phyloP scores from a whole-genome alignment of 163 green algal species.

The Scenedesmus sp. region DNA sequence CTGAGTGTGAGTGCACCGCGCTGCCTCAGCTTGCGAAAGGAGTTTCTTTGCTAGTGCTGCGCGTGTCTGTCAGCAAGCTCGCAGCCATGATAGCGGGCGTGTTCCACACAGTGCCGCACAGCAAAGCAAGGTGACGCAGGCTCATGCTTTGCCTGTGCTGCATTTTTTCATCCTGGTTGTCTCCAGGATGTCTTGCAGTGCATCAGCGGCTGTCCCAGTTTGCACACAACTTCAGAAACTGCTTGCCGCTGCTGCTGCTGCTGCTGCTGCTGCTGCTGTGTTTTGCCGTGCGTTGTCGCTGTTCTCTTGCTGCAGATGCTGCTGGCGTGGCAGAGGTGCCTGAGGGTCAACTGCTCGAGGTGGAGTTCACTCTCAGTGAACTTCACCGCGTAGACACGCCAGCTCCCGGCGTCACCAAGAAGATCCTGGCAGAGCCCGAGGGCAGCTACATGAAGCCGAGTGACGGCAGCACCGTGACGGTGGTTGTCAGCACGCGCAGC shows the following conservation, averaged over 20 bases:
- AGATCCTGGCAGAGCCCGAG: slow-evolving; percentile 73
- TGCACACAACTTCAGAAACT: no score
- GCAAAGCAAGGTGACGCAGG: no score
- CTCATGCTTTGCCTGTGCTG: neutral
- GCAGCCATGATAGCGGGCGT: no score
- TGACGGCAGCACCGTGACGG: slow-evolving; percentile 63
- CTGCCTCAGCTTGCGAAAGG: neutral
- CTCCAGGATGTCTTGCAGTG: slow-evolving; percentile 47
- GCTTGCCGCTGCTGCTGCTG: neutral
- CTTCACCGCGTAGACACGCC: slow-evolving; percentile 26
- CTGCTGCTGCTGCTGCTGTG: slow-evolving; percentile 8
- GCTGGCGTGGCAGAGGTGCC: slow-evolving; percentile 43
- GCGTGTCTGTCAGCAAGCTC: no score
- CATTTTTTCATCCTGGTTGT: no score
- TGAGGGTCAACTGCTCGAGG: slow-evolving; percentile 22
- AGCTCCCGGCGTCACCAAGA: slow-evolving; percentile 84
- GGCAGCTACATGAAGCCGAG: slow-evolving; percentile 72
- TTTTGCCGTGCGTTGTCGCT: neutral
- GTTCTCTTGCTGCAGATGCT: slow-evolving; percentile 22
- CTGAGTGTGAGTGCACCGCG: slow-evolving; percentile 76
- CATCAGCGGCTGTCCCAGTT: no score
- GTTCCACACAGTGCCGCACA: no score
- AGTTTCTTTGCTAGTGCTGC: no score
- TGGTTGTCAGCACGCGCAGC: neutral
- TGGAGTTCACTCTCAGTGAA: slow-evolving; percentile 34